Evolutionary conservation across 116 monocot genomes (phyloP), one percentile per base, ranked within the genome.

Genomic region (Dioscorea cayenensis): DNA sequence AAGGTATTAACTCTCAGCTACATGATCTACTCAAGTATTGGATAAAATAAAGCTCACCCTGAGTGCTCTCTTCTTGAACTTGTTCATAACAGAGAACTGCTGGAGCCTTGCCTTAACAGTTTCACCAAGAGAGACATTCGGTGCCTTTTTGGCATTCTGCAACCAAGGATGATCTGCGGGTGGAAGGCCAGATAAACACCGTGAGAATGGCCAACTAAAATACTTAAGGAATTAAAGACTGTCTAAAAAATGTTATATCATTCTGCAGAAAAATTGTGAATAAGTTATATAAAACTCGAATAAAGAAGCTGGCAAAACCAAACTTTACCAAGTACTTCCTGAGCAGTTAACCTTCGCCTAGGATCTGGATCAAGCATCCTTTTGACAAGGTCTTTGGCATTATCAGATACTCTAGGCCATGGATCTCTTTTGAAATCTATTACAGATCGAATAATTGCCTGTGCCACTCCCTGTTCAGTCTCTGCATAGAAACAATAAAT

Each of bases 341-440:
- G 92, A 20, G 92, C 92, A 27, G 84, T 83, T 68, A 92, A 61
- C 20, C 92, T 73, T 37, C 9, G 71, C 14, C 65, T 83, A 59
- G 92, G 85, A 81, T 92, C 88, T 21, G 92, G 92, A 77, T 92
- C 77, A 70, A 88, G 86, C 92, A 92, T 92, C 61, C 76, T 66
- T 65, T 76, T 83, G 19, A 92, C 88, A 73, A 92, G 85, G 35
- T 92, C 92, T 68, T 92, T 92, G 14, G 92, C 92, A 69, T 82
- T 85, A 49, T 87, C 91, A 71, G 91, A 87, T 74, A 91, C 83
- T 72, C 60, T 87, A 77, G 91, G 91, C 91, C 91, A 92, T 68
- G 92, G 92, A 74, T 92, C 92, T 77, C 92, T 92, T 75, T 68
- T 88, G 73, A 92, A 92, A 70, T 92, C 92, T 75, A 92, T 68